Evolutionary conservation across 78 protist genomes (phyloP).

Genomic region (Dictyostelium capitatum): DNA sequence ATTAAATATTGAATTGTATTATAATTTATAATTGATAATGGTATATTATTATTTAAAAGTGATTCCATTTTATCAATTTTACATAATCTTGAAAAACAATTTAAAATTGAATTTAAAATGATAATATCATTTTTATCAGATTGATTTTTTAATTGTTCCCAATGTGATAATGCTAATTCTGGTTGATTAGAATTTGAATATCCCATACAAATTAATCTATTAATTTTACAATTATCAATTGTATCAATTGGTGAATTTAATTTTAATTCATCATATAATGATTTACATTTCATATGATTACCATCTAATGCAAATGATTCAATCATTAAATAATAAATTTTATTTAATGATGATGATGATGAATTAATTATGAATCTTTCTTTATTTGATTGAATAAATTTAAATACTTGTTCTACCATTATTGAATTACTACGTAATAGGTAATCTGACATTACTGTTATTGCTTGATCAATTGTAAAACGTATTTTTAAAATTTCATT

Average conservation of each 20-base stretch:
- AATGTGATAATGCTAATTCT: conserved; percentile 29
- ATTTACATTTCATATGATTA: neutral
- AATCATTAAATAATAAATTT: neutral
- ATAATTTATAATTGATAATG: neutral
- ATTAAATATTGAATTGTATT: conserved; percentile 26
- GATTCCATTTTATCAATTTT: conserved; percentile 5
- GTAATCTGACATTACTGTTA: neutral
- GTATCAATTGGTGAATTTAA: neutral
- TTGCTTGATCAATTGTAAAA: neutral
- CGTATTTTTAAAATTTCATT: neutral
- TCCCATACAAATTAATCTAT: conserved; percentile 11
- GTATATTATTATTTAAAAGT: neutral
- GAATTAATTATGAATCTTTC: neutral
- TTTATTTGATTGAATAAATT: conserved; percentile 23
- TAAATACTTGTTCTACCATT: conserved; percentile 26
- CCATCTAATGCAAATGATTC: conserved; percentile 33
- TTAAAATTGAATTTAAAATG: conserved; percentile 17
- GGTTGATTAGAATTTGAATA: conserved; percentile 26
- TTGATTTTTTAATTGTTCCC: neutral
- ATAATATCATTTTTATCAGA: neutral
- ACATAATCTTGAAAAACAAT: conserved; percentile 28
- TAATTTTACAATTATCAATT: neutral
- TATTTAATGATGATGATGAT: neutral
- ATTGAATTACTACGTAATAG: neutral
- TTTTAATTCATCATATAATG: neutral